phyloP scores from a whole-genome alignment of 2,329 filamentous ascomycete species.

The Daldinia eschscholtzii region DNA sequence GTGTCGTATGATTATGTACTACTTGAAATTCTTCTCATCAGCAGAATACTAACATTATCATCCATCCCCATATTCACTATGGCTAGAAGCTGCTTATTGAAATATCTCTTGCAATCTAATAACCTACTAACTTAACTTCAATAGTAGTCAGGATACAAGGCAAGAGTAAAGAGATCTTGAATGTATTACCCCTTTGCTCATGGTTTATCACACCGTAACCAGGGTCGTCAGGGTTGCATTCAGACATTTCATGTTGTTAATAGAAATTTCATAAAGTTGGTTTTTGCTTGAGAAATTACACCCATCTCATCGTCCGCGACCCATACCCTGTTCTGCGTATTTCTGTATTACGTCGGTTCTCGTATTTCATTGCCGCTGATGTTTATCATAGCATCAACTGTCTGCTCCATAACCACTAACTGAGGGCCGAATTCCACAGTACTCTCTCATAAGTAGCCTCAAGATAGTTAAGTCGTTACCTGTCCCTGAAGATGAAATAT shows the following conservation, averaged over 20 bases:
- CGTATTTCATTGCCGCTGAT: background rate
- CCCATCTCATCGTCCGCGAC: too few relatives aligned
- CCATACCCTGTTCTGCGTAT: background rate
- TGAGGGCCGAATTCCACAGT: background rate
- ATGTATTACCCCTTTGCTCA: conserved; percentile 6
- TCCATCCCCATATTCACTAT: background rate
- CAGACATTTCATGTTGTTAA: conserved; percentile 14
- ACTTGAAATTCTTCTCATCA: background rate
- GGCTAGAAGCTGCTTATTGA: background rate
- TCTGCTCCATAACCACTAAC: background rate
- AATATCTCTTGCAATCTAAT: conserved; percentile 76
- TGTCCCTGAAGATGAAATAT: background rate
- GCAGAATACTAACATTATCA: background rate
- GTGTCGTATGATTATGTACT: background rate
- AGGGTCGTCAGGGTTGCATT: conserved; percentile 12
- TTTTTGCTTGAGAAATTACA: background rate
- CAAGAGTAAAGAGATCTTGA: conserved; percentile 67
- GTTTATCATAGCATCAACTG: background rate
- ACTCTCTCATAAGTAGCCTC: background rate
- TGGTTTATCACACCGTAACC: background rate
- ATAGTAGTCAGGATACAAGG: conserved; percentile 77
- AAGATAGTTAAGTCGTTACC: background rate
- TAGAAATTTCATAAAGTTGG: background rate
- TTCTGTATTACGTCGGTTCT: background rate
- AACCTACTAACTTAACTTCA: conserved; percentile 65